These are phyloP conservation scores for Arthroderma sp. DNA, from an alignment of 2,329 filamentous ascomycete genomes.

Conservation along the genomic window DNA sequence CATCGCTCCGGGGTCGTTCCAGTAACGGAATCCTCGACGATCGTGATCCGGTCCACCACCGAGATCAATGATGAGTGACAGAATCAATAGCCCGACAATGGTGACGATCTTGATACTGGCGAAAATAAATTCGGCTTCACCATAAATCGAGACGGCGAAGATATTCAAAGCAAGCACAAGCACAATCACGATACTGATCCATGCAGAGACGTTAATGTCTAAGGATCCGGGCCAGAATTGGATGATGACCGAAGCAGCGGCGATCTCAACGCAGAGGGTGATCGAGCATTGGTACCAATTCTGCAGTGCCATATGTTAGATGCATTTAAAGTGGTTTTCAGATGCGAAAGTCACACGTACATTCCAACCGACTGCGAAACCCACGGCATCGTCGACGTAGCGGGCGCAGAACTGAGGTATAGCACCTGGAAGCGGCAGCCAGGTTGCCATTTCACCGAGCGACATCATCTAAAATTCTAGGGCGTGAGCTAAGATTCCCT, in stretches of 20 bases:
- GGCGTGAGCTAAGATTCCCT: not conserved
- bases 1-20: conserved; percentile 55
- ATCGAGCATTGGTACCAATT: conserved; percentile 23
- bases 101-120: conserved; percentile 39
- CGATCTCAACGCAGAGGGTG: conserved; percentile 42
- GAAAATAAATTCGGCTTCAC: conserved; percentile 41
- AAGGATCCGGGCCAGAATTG: conserved; percentile 42
- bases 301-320: conserved; percentile 8
- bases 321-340: conserved; percentile 23
- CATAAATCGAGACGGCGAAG: conserved; percentile 38
- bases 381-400: conserved; percentile 36
- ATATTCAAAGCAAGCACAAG: conserved; percentile 50
- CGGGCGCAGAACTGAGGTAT: conserved; percentile 33
- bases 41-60: conserved; percentile 47
- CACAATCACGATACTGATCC: conserved; percentile 41
- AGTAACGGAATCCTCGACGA: conserved; percentile 54
- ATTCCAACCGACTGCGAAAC: conserved; percentile 37
- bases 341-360: conserved; percentile 19
- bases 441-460: conserved; percentile 37
- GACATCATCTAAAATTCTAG: conserved; percentile 21
- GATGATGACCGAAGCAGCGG: conserved; percentile 49
- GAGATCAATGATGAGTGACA: conserved; percentile 46
- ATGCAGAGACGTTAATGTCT: conserved; percentile 25
- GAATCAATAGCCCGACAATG: conserved; percentile 33
- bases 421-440: conserved; percentile 37